Conservation (phyloP, 495 filamentous ascomycete genomes). For the Choiromyces venosus region DNA sequence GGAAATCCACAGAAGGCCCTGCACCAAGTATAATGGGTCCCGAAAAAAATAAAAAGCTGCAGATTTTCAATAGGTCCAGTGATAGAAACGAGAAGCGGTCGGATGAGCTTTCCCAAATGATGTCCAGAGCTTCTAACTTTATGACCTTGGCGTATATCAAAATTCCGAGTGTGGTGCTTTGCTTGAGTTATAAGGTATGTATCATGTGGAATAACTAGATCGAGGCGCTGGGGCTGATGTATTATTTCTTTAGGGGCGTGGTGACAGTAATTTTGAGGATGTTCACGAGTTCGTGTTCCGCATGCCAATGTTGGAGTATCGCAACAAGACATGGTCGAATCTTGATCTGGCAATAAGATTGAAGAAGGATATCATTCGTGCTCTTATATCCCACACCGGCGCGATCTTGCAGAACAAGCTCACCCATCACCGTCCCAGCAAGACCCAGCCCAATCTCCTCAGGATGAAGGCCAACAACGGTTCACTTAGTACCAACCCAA, state of each 20-base stretch:
- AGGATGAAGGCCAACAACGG: constrained; percentile 70
- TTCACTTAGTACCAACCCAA: constrained; percentile 33
- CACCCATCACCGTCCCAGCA: constrained; percentile 73
- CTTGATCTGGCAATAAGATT: constrained; percentile 84
- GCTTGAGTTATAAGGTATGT: constrained; percentile 79
- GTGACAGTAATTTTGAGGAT: constrained; percentile 90
- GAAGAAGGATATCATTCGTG: constrained; percentile 82
- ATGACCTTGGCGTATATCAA: constrained; percentile 96
- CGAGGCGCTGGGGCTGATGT: constrained; percentile 1
- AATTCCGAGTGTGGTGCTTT: constrained; percentile 88
- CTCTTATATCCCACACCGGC: constrained; percentile 88
- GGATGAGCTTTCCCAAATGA: constrained; percentile 98
- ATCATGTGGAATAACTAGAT: not conserved
- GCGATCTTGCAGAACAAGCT: constrained; percentile 98
- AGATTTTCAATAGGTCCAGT: constrained; percentile 32
- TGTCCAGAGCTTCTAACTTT: constrained; percentile 87
- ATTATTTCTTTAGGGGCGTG: constrained; percentile 55
- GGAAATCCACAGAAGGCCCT: constrained; percentile 35
- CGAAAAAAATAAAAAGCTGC: constrained; percentile 38
- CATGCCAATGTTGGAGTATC: constrained; percentile 86
- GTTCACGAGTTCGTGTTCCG: constrained; percentile 97
- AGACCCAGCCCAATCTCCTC: constrained; percentile 68
- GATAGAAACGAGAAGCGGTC: constrained; percentile 49
- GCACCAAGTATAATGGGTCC: constrained; percentile 20
- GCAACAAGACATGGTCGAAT: constrained; percentile 99